These are phyloP conservation scores for Cladosporium sp. DNA, from an alignment of 2,329 filamentous ascomycete genomes.

Conservation along the genomic window DNA sequence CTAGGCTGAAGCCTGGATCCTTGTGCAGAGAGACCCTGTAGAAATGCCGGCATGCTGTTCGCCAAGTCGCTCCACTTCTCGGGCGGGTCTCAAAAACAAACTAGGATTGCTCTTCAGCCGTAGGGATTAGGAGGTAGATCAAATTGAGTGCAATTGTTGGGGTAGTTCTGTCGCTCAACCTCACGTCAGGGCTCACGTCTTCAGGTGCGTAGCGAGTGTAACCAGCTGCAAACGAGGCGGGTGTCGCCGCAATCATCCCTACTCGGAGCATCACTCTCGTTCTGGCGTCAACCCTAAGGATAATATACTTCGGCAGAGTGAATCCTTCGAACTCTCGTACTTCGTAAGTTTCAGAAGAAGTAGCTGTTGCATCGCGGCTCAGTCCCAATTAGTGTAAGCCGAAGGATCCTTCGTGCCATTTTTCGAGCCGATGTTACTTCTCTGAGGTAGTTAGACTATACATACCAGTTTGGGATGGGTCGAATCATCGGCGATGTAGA, in stretches of 20 bases:
- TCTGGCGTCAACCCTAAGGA: neutral
- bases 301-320: neutral
- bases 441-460: no score
- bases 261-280: neutral
- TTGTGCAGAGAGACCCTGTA: neutral
- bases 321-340: neutral
- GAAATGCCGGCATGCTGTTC: neutral
- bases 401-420: neutral
- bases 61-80: neutral
- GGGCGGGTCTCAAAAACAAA: neutral
- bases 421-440: neutral
- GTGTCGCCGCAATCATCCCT: neutral
- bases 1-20: neutral
- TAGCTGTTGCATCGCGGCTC: neutral
- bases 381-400: neutral
- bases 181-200: neutral
- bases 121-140: neutral
- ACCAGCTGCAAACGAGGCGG: slow-evolving; percentile 1
- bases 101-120: neutral
- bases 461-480: neutral
- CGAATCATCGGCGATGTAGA: neutral
- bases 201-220: neutral
- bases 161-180: neutral
- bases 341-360: neutral
- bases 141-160: slow-evolving; percentile 3